Evolutionary conservation across 2,329 filamentous ascomycete genomes (phyloP), one percentile per base, ranked within the genome.

Genomic region (Nemania serpens): DNA sequence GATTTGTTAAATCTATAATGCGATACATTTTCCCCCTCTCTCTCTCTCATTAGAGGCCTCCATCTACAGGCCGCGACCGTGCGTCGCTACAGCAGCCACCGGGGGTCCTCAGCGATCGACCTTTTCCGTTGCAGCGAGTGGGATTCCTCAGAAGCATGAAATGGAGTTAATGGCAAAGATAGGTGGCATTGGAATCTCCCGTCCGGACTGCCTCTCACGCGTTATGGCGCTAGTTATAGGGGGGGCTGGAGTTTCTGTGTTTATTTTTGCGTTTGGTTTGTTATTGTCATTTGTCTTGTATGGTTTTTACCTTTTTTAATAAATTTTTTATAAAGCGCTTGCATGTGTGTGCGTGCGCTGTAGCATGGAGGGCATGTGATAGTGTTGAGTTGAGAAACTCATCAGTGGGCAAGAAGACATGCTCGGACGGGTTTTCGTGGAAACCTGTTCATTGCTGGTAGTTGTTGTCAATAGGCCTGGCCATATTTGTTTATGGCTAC

Each of bases 221-320:
- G 58, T n/a, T 64, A 55, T 58, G 69, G 69, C 68, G 69, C 69
- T 71, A 71, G 69, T 67, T 70, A 70, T 61, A 69, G 63, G 69
- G 66, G n/a, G 60, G 66, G 66, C 63, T 48, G 64, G 63, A 52
- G 63, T 62, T 64, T 57, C 62, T 61, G 58, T 66, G 49, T 69
- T n/a, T 34, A 18, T 18, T 33, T 18, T 18, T 34, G n/a, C 7
- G 25, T 7, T 29, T 29, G 25, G 25, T 29, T n/a, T 29, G 25
- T 29, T 29, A n/a, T 29, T 29, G 25, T 29, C 25, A 29, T 29
- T 4, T 29, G 25, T 29, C 25, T 29, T 29, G 25, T 29, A 7
- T 29, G 7, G n/a, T n/a, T n/a, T n/a, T n/a, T n/a, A n/a, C n/a
- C n/a, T n/a, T n/a, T n/a, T n/a, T n/a, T n/a, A n/a, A n/a, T n/a